Evolutionary conservation across 202 grass and related monocot species (phyloP), one percentile per base, ranked within the genome.

Genomic region (Schoenoplectus triqueter): DNA sequence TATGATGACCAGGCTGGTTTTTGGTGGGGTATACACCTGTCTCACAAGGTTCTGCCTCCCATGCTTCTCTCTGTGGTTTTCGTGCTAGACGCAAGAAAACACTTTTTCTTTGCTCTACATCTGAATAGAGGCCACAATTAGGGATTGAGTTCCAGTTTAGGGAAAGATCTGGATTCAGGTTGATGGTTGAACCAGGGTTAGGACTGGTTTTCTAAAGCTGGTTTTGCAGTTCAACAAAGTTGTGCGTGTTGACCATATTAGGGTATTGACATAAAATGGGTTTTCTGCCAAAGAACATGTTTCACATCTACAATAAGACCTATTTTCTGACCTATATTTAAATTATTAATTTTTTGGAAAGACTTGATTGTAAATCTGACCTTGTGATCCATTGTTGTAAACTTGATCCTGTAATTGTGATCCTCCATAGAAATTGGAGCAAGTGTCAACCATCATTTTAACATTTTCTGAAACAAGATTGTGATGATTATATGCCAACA

Each of bases 71-170:
- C 48, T 84, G 13, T 2, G 0, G 49, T 9, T 57, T 64, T 9
- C 0, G 51, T 87, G 86, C 73, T 55, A 94, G 86, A 44, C 88
- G 88, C 70, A 88, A 84, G 84, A 94, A 94, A 57, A 90, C 90
- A 13, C 66, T 88, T 44, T 55, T 84, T 59, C 22, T 86, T 74
- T 18, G 64, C 70, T 42, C 21, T 31, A 66, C 86, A 75, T 54
- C 51, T 71, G 9, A 59, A 85, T 55, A 66, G 18, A 52, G 6
- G 13, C 47, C 75, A 79, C 55, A 22, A 3, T 76, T 78, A 54
- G 80, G 72, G 41, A 72, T 89, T 74, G 6, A 69, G 45, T 84
- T 64, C 72, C 78, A 40, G 8, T 69, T 64, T 81, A 69, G 22
- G 18, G 19, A 70, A 78, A 48, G n/a, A 54, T 81, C 39, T 50